These are phyloP conservation scores for Candida tetrigidarum DNA, from an alignment of 1,139 yeast genomes.

Conservation along the genomic window DNA sequence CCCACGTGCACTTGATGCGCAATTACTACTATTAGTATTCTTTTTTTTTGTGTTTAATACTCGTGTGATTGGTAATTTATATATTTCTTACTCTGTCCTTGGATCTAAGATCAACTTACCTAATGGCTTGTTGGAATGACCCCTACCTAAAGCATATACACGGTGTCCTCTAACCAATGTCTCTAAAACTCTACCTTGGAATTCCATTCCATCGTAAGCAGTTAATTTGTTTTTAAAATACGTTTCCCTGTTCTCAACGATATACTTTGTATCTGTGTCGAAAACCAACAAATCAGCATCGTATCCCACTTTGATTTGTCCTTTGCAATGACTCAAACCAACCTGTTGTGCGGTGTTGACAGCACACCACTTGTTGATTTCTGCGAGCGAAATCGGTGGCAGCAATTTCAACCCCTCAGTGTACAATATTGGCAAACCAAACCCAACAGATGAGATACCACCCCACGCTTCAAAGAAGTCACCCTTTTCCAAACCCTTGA, in stretches of 20 bases:
- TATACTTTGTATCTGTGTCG: conserved; percentile 62
- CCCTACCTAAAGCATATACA: conserved; percentile 61
- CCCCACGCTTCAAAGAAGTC: conserved; percentile 97
- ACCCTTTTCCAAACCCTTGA: conserved; percentile 80
- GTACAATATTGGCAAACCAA: conserved; percentile 80
- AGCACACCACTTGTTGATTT: conserved; percentile 79
- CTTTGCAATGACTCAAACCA: conserved; percentile 75
- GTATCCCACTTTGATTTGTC: conserved; percentile 67
- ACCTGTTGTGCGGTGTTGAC: conserved; percentile 85
- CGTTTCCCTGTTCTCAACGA: conserved; percentile 60
- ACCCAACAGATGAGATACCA: conserved; percentile 93
- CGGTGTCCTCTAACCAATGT: conserved; percentile 78
- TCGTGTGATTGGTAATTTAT: not conserved
- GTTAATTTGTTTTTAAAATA: conserved; percentile 85
- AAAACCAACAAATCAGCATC: conserved; percentile 90
- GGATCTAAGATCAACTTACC: conserved; percentile 68
- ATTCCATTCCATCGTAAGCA: conserved; percentile 74
- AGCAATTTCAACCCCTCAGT: conserved; percentile 67
- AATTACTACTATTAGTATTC: not conserved
- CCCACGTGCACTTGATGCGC: not conserved
- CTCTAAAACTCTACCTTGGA: conserved; percentile 75
- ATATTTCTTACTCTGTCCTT: conserved; percentile 24
- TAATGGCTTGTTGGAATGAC: conserved; percentile 57
- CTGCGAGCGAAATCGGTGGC: conserved; percentile 59
- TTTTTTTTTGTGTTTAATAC: not conserved